Evolutionary conservation across 2,329 filamentous ascomycete species (phyloP), one percentile per base, ranked within the genome.

Genomic region (Davidsoniella eucalypti): DNA sequence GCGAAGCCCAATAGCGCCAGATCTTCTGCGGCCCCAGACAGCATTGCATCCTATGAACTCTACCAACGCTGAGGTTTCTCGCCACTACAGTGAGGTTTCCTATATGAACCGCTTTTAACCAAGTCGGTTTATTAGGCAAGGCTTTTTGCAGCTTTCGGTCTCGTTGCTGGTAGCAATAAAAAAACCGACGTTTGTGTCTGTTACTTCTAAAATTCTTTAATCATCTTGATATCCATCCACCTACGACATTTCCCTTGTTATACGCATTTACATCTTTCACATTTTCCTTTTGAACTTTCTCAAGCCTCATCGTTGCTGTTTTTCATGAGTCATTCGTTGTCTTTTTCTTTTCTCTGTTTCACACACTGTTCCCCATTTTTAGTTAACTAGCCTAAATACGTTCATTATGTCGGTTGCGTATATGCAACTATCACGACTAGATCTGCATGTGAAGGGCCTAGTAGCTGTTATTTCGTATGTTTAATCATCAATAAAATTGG

Each of bases 1-100:
- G 46, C 61, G 64, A 47, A 77, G 73, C 55, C 78, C 78, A 2
- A 73, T 81, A 54, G 64, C 70, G 18, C 75, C 76, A 1, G 66
- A 67, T 0, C 54, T 80, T 10, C 65, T 69, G 58, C 69, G 76
- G 9, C 78, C 78, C 1, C 68, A 72, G 25, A 76, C 76, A 6
- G 72, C 73, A 1, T 54, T 77, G 55, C 77, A 81, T 56, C 77
- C 77, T 23, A 68, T 69, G 46, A 51, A 54, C 45, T 40, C 49
- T 16, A 41, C 44, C 10, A 64, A 71, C 56, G 62, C 61, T 29
- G 62, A 61, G 2, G 59, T 61, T 25, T 71, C 65, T 55, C 60
- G 61, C 6, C 29, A 33, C 12, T 76, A 76, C 58, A 75, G 71
- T 42, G 68, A 67, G 54, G 70, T 63, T 37, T 63, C 66, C n/a